Evolutionary conservation across 176 grass and related monocot species (phyloP).

Genomic region (Oropetium thomaeum): DNA sequence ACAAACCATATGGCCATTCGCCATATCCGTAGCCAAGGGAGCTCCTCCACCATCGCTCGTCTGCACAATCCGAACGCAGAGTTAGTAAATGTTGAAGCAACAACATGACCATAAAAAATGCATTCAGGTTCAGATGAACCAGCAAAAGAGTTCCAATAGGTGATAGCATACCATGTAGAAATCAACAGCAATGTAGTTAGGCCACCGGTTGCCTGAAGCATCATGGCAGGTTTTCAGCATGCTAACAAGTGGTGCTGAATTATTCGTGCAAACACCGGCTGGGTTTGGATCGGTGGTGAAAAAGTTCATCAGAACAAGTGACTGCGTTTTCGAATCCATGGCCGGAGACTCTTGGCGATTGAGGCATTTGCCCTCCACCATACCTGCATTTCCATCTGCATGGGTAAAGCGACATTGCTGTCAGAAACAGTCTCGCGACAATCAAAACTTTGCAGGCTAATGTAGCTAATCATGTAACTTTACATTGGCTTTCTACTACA

Average conservation of each 20-base stretch:
- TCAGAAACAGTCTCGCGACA: neutral
- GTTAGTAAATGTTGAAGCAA: neutral
- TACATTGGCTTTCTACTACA: constrained; percentile 89
- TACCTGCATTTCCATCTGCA: constrained; percentile 69
- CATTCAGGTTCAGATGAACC: neutral
- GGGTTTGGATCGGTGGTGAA: constrained; percentile 49
- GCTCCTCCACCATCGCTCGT: constrained; percentile 62
- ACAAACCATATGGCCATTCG: constrained; percentile 72
- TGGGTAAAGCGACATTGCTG: neutral
- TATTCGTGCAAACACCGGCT: constrained; percentile 48
- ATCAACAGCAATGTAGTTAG: constrained; percentile 93
- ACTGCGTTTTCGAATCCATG: constrained; percentile 77
- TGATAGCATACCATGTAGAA: constrained; percentile 70
- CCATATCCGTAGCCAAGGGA: constrained; percentile 52
- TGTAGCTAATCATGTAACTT: neutral
- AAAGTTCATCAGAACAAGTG: constrained; percentile 94
- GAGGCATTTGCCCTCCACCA: constrained; percentile 63
- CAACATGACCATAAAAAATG: neutral
- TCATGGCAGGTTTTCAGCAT: constrained; percentile 82
- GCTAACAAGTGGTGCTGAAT: constrained; percentile 65
- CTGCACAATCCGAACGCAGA: constrained; percentile 25
- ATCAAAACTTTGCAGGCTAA: neutral
- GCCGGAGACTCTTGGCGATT: constrained; percentile 61
- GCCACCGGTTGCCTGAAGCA: constrained; percentile 81
- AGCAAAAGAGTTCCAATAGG: neutral